Base-by-base conservation (phyloP, 768 basidiomycete genomes). In the Tubosaeta sp. region DNA sequence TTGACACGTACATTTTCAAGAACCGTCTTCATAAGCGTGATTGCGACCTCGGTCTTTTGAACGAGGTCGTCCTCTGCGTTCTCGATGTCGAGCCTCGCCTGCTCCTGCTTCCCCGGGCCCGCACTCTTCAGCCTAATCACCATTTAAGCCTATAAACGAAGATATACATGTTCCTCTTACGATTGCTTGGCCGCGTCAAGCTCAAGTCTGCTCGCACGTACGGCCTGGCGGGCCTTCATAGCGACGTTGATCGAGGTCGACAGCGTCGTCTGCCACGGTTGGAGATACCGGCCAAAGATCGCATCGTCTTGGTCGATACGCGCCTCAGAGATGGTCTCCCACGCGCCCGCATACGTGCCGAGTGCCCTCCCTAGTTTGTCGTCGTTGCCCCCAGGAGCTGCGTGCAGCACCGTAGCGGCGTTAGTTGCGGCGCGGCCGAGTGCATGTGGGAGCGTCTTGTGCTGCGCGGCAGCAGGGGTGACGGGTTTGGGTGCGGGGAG, bases 381-480 rank as follows among this genome's bases (percentile, higher is more conserved):
- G 1, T 81, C 78, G 1, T 74, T 70, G 22, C 73, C 76, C 6
- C 75, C 69, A 24, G 76, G 75, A 1, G 74, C 72, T 3, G 58
- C 54, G n/a, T 72, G 70, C 27, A 87, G 61, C 11, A 72, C 69
- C 6, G 66, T 66, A 3, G 83, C 77, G 0, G 84, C 89, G 9
- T 72, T 63, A 32, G 81, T 78, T 0, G 94, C 83, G 0, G 94
- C 86, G 45, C 96, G 87, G 18, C 84, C 79, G 46, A 98, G 81
- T 0, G 96, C 95, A 60, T 98, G 96, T 0, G 96, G 91, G 46
- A 98, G 86, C 1, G 96, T 98, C 83, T 98, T 98, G 76, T 94
- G 93, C 61, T 86, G 86, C 24, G 73, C 64, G 3, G 74, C 71
- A 21, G 81, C 77, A 2, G 81, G 74, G 0, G 83, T 69, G 39